phyloP scores from a whole-genome alignment of 192 early-diverging fungal species.

The Chytriomyces confervae region DNA sequence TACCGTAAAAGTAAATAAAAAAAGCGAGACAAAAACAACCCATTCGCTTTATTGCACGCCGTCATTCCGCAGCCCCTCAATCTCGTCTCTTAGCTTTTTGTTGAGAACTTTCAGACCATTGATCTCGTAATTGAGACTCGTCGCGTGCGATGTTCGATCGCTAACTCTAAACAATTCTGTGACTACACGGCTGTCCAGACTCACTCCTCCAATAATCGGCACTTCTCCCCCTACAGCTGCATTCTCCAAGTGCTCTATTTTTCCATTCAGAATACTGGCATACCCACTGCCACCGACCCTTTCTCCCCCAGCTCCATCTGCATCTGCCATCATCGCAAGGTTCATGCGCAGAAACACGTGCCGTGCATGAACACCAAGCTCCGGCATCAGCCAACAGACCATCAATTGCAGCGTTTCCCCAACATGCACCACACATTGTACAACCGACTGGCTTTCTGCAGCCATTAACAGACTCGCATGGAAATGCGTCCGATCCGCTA shows the following conservation, averaged over 20 bases:
- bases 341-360: conserved; percentile 31
- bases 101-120: conserved; percentile 67
- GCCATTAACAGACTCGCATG: conserved; percentile 11
- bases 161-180: conserved; percentile 31
- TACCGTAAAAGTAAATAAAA: too few relatives aligned
- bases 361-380: conserved; percentile 2
- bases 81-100: conserved; percentile 57
- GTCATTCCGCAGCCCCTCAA: too few relatives aligned
- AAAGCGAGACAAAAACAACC: too few relatives aligned
- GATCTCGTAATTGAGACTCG: conserved; percentile 68
- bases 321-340: background rate
- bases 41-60: too few relatives aligned
- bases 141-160: conserved; percentile 45
- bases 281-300: background rate
- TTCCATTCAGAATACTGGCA: too few relatives aligned
- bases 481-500: conserved; percentile 12
- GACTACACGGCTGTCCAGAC: background rate
- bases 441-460: conserved; percentile 1
- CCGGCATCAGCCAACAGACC: conserved; percentile 7
- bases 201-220: background rate
- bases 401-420: conserved; percentile 1
- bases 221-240: background rate
- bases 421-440: conserved; percentile 13
- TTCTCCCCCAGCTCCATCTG: background rate
- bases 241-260: background rate